Percentiles rank a stretch among this genome's conserved stretches.
Conservation (phyloP, 805 yeast genomes). For the Candida sonorensis region DNA sequence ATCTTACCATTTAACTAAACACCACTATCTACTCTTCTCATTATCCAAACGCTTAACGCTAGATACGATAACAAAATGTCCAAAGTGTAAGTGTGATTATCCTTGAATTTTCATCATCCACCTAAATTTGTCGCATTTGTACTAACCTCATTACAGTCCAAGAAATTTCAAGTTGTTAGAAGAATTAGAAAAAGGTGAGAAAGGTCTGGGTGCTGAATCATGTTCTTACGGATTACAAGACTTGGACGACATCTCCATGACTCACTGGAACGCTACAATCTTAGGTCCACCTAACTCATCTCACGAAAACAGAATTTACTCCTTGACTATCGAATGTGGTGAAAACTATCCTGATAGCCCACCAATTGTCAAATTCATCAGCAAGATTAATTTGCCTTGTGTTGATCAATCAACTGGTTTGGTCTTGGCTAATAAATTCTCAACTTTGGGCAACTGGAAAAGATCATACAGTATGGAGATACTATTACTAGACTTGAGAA, state of each 20-base stretch:
- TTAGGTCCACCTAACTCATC: conserved; percentile 83
- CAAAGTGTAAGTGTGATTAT: conserved; percentile 21
- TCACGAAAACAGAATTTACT: conserved; percentile 91
- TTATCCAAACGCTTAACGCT: too few relatives aligned
- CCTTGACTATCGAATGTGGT: conserved; percentile 76
- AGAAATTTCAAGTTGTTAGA: conserved; percentile 91
- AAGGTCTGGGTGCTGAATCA: conserved; percentile 94
- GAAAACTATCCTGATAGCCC: conserved; percentile 83
- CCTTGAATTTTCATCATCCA: too few relatives aligned
- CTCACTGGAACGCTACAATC: conserved; percentile 96
- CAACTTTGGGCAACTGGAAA: conserved; percentile 77
- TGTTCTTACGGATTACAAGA: conserved; percentile 92
- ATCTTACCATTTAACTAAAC: too few relatives aligned
- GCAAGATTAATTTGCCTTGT: conserved; percentile 86
- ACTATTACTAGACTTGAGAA: conserved; percentile 80
- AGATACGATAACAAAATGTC: too few relatives aligned
- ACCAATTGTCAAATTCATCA: conserved; percentile 72
- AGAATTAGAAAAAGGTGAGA: conserved; percentile 96
- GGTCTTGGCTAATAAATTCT: conserved; percentile 48
- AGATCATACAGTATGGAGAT: conserved; percentile 90
- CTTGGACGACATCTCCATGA: conserved; percentile 87
- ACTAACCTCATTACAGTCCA: conserved; percentile 42
- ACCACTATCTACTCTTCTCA: too few relatives aligned
- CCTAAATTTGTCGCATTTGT: conserved; percentile 2
- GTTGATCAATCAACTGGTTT: conserved; percentile 62